phyloP scores from a whole-genome alignment of 1,139 yeast species.

The Yamadazyma atmosphaerica region DNA sequence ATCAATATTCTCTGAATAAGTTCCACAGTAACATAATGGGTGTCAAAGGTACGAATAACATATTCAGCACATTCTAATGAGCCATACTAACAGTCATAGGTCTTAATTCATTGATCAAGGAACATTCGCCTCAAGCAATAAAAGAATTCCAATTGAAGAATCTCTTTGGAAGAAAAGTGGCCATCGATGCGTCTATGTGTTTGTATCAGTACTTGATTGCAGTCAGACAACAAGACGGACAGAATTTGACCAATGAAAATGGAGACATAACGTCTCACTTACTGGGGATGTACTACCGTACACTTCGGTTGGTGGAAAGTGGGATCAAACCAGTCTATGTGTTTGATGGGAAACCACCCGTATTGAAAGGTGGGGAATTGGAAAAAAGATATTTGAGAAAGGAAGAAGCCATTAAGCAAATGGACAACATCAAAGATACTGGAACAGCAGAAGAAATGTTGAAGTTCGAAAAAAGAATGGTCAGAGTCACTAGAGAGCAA shows the following conservation, averaged over 20 bases:
- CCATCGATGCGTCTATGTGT: constrained; percentile 90
- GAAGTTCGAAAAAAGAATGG: constrained; percentile 83
- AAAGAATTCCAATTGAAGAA: constrained; percentile 79
- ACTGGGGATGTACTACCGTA: constrained; percentile 94
- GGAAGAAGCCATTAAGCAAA: constrained; percentile 78
- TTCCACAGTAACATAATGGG: no score
- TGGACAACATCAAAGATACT: constrained; percentile 72
- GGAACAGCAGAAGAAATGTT: constrained; percentile 78
- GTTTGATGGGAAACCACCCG: constrained; percentile 95
- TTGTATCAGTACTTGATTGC: constrained; percentile 93
- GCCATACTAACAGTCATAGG: constrained; percentile 41
- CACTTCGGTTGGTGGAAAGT: constrained; percentile 82
- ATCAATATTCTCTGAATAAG: no score
- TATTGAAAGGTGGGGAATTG: constrained; percentile 87
- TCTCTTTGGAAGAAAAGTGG: constrained; percentile 90
- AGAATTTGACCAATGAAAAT: constrained; percentile 78
- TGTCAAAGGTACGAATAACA: constrained; percentile 57
- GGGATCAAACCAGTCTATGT: constrained; percentile 96
- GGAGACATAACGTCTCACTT: constrained; percentile 96
- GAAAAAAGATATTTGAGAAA: constrained; percentile 80
- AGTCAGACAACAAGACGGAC: constrained; percentile 96
- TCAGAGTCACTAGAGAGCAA: constrained; percentile 83
- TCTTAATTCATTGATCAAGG: constrained; percentile 75
- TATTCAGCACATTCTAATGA: constrained; percentile 9
- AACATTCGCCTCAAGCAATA: constrained; percentile 84